These are phyloP conservation scores for Lolium perenne DNA, from an alignment of 176 grass and related monocot genomes.

Conservation along the genomic window DNA sequence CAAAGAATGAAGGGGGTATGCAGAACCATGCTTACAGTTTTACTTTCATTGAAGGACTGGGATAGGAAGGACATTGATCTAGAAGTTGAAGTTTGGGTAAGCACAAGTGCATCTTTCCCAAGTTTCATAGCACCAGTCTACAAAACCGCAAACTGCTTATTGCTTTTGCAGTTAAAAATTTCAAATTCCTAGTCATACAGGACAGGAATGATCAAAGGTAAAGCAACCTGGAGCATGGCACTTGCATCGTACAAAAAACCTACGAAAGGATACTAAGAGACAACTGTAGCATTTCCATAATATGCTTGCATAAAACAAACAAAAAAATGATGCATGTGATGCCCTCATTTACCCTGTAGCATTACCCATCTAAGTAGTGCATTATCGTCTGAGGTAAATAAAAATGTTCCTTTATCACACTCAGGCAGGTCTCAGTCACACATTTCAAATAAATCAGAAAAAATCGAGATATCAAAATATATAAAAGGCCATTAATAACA, in stretches of 20 bases:
- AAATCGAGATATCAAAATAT: not conserved
- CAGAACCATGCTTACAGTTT: conserved; percentile 55
- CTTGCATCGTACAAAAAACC: not conserved
- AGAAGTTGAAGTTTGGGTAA: conserved; percentile 72
- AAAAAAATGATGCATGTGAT: too few species aligned
- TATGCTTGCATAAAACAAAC: not conserved
- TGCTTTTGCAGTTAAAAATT: not conserved
- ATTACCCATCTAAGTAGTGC: not conserved
- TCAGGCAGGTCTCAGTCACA: not conserved
- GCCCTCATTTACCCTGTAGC: not conserved
- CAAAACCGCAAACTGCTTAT: conserved; percentile 18
- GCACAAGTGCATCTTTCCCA: conserved; percentile 80
- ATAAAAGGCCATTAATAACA: conserved; percentile 5
- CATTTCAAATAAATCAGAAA: not conserved
- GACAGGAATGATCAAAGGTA: not conserved
- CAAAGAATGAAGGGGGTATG: not conserved
- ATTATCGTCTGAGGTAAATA: not conserved
- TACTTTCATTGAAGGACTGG: conserved; percentile 72
- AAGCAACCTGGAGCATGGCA: not conserved
- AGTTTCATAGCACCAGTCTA: conserved; percentile 90
- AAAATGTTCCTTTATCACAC: not conserved
- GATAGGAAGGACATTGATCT: conserved; percentile 84
- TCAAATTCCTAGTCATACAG: not conserved
- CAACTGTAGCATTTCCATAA: not conserved
- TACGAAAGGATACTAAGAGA: not conserved